phyloP scores from a whole-genome alignment of 768 basidiomycete genomes.

The Psilocybe cyanescens region DNA sequence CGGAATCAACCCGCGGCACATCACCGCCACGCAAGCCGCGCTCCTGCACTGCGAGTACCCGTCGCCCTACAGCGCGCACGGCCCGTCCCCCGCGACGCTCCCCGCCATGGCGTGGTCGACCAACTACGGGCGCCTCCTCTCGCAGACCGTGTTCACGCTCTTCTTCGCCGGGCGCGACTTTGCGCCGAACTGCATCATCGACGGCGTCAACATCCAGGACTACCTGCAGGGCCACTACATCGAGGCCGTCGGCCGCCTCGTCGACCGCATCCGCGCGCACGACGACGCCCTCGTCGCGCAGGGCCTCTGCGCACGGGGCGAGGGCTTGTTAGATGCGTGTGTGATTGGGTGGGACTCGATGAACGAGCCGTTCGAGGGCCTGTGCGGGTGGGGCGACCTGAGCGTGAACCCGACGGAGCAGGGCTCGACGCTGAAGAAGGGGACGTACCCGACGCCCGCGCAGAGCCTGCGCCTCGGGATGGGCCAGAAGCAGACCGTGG shows the following conservation, averaged over 20 bases:
- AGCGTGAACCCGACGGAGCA: constrained; percentile 65
- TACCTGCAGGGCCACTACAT: constrained; percentile 82
- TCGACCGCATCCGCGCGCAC: constrained; percentile 68
- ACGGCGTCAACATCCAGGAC: constrained; percentile 91
- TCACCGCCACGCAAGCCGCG: constrained; percentile 85
- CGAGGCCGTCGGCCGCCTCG: constrained; percentile 74
- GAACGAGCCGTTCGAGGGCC: constrained; percentile 93
- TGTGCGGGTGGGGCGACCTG: constrained; percentile 70
- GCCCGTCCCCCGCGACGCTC: constrained; percentile 62
- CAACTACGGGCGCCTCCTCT: constrained; percentile 88
- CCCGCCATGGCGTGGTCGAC: constrained; percentile 98
- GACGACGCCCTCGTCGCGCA: constrained; percentile 40
- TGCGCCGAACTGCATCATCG: constrained; percentile 89
- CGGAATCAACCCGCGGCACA: constrained; percentile 84
- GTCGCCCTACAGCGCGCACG: constrained; percentile 45
- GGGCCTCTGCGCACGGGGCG: not conserved
- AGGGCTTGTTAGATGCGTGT: constrained; percentile 72
- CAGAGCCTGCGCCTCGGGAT: constrained; percentile 88
- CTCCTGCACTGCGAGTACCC: constrained; percentile 93
- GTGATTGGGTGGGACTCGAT: constrained; percentile 97
- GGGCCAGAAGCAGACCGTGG: constrained; percentile 82
- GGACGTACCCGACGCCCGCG: constrained; percentile 82
- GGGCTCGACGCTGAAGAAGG: constrained; percentile 80
- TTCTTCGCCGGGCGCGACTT: constrained; percentile 92
- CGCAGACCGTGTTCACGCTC: constrained; percentile 90